Evolutionary conservation across 2,329 filamentous ascomycete species (phyloP).

Genomic region (Trichoderma sp.): DNA sequence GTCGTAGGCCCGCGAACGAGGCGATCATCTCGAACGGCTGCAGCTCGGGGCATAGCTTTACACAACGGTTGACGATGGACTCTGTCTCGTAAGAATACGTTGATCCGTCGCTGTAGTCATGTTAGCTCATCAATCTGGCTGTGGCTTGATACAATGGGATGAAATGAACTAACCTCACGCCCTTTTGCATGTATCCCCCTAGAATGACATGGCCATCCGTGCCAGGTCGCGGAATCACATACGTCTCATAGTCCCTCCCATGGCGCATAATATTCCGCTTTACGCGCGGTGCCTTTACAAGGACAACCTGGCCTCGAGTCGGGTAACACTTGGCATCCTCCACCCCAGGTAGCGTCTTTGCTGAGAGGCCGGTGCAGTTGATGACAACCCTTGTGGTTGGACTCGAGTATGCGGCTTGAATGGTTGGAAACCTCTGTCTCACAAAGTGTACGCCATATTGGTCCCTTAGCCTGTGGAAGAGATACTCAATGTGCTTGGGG

Average conservation of each 20-base stretch:
- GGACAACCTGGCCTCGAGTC: conserved; percentile 41
- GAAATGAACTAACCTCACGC: conserved; percentile 28
- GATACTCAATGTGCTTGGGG: conserved; percentile 37
- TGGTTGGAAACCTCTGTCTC: conserved; percentile 29
- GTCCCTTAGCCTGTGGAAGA: conserved; percentile 28
- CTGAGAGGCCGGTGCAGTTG: conserved; percentile 38
- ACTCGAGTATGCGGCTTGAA: conserved; percentile 30
- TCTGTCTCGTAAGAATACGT: conserved; percentile 38
- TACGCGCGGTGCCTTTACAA: conserved; percentile 35
- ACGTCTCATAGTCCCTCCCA: conserved; percentile 40
- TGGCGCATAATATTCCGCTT: conserved; percentile 40
- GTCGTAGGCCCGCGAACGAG: conserved; percentile 34
- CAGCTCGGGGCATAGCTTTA: conserved; percentile 34
- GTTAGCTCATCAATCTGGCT: not conserved
- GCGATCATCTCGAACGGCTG: conserved; percentile 33
- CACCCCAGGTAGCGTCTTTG: conserved; percentile 36
- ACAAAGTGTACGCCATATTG: conserved; percentile 35
- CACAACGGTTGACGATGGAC: conserved; percentile 39
- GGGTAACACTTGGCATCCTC: conserved; percentile 40
- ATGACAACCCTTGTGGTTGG: conserved; percentile 33
- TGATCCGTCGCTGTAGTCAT: conserved; percentile 30
- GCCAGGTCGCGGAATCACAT: conserved; percentile 39
- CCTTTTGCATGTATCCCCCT: conserved; percentile 42
- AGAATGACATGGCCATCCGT: conserved; percentile 35
- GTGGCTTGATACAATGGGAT: not conserved